Conservation (phyloP, 305 asterid genomes). For the Petunia hybrid region DNA sequence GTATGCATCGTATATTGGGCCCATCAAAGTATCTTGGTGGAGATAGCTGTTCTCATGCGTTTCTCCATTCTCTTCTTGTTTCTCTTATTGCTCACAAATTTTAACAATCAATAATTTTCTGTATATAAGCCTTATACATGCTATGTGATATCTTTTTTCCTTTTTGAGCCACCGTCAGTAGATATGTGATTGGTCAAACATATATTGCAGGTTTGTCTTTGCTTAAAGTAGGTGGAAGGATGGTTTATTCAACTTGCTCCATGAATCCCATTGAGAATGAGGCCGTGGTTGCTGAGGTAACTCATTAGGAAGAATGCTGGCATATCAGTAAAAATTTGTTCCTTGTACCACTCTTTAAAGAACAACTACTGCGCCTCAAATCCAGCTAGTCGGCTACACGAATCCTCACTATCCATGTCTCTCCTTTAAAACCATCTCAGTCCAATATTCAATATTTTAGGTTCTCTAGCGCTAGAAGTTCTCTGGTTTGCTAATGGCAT, state of each 20-base stretch:
- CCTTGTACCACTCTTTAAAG: neutral
- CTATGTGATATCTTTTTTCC: neutral
- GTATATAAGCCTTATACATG: neutral
- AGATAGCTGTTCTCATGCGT: neutral
- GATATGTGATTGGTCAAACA: conserved; percentile 18
- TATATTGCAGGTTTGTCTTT: conserved; percentile 74
- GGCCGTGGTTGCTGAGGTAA: conserved; percentile 96
- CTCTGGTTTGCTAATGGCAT: neutral
- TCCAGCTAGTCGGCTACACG: neutral
- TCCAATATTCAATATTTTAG: conserved; percentile 16
- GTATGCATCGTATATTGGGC: no score
- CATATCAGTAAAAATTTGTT: neutral
- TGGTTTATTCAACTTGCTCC: conserved; percentile 96
- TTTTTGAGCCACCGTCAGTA: neutral
- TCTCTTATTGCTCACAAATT: neutral
- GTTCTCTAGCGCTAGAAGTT: neutral
- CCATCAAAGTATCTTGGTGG: no score
- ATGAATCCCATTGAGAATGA: conserved; percentile 97
- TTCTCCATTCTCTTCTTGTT: neutral
- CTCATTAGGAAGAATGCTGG: conserved; percentile 29
- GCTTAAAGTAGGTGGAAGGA: conserved; percentile 96
- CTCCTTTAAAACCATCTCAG: neutral
- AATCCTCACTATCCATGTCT: neutral
- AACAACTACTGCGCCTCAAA: neutral
- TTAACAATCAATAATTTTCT: neutral